Base-by-base conservation (phyloP, 140 eudicot species). In the Cichorium intybus region DNA sequence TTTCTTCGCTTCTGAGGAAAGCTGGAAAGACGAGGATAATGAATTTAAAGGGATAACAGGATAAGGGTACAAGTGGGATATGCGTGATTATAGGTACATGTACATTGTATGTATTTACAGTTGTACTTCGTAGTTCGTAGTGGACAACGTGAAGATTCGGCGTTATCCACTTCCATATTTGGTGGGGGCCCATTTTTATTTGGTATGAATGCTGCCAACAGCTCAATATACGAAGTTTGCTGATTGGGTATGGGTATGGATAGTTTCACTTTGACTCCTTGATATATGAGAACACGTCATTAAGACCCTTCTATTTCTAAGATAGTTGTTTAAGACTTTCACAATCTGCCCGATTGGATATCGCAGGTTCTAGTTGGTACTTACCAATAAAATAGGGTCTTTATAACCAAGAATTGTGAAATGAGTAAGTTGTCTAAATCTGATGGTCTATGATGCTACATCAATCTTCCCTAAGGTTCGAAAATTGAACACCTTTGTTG, bases 161-260 rank as follows among this genome's bases (percentile, higher is more conserved):
- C 57, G 65, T 82, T 85, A 85, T 79, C 94, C 80, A 70, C 23
- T 79, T 85, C 35, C 9, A 74, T 50, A 66, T 74, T 67, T 56
- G 57, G 74, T 35, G 56, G 79, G 72, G 69, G 15, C 69, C 74
- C 8, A 66, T 3, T 65, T 65, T 58, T 67, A 67, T 58, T 66
- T 66, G 79, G 79, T 60, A 66, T 66, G 69, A 66, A 50, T 51
- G 62, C 47, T 31, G 22, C 66, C 69, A 24, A 46, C 67, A 47
- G 61, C 62, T 57, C 52, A 47, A 46, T 20, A 35, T 55, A 46
- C 10, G 73, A 73, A 24, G 39, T 56, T 65, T 48, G 67, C 18
- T 47, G 52, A 29, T 17, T 64, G 17, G 73, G 73, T 51, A 46
- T 64, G 31, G 56, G 21, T 26, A 17, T 0, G 33, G 1, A 6